Base-by-base conservation (phyloP, 176 grass and related monocot genomes). In the Oryza officinalis region DNA sequence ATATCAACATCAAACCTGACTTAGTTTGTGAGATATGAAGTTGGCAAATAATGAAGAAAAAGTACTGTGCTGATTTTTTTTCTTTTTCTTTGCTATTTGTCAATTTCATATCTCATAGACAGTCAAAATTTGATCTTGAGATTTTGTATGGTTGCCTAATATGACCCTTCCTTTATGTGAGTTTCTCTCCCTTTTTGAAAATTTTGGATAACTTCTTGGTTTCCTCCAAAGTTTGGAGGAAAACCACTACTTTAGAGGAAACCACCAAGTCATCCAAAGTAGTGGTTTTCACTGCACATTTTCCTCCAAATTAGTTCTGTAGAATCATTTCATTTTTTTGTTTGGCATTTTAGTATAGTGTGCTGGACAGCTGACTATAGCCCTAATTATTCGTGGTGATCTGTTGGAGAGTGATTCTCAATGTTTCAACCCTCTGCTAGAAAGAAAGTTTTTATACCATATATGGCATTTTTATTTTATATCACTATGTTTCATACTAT, bases 401-500 rank as follows among this genome's bases (percentile, higher is more conserved):
- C 25, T 86, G 57, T 81, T 77, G 22, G 35, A 44, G 54, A 30
- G 20, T 3, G 12, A 67, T 26, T 69, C 22, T 86, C 18, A 61
- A 17, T 83, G 35, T 46, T 28, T n/a, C 18, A 78, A 10, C 67
- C 61, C 26, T 81, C 45, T 82, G 27, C 33, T 74, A 38, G 65
- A 63, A 80, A 30, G 45, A 60, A 45, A 68, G 32, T 25, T 38
- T 28, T 59, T 13, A 17, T 22, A 79, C 47, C 65, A 80, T 59
- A 75, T 69, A 54, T 47, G 38, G 10, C 33, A 63, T 71, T 41
- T 72, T 86, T 81, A 17, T 71, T 72, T 65, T 25, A 69, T 87
- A 37, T 78, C 67, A 74, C 23, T 86, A 72, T 88, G 68, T 60
- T 90, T 17, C 17, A 46, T 82, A 23, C 13, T 86, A 86, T 63